Percentiles rank a stretch among this genome's conserved stretches.
Evolutionary conservation across 176 grass and related monocot species (phyloP).

Genomic region (Aegilops speltoides): DNA sequence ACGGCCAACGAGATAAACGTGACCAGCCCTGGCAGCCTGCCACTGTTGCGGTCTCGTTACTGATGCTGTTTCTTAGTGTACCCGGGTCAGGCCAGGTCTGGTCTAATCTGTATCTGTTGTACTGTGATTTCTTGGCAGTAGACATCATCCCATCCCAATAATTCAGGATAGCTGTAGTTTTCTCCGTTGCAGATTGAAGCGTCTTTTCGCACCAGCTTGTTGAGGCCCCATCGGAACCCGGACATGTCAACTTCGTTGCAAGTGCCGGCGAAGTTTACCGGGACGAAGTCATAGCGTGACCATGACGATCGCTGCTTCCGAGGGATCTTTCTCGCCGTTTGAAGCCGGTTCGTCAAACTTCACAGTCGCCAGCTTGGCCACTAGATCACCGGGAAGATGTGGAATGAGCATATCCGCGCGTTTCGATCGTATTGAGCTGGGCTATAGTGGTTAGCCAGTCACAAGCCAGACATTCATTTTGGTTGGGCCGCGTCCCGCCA

Average conservation of each 20-base stretch:
- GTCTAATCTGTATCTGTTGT: neutral
- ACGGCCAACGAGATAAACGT: slow-evolving; percentile 22
- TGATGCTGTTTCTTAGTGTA: neutral
- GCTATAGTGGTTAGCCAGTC: neutral
- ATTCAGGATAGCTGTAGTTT: neutral
- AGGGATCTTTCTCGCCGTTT: neutral
- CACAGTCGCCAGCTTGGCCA: neutral
- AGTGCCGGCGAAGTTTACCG: neutral
- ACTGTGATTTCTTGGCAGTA: neutral
- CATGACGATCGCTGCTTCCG: neutral
- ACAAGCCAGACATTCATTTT: neutral
- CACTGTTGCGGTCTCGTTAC: neutral
- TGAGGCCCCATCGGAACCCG: neutral
- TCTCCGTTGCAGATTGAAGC: neutral
- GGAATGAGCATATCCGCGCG: neutral
- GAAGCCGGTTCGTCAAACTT: neutral
- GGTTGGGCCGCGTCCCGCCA: neutral
- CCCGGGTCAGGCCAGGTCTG: neutral
- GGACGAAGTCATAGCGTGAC: neutral
- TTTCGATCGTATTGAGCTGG: neutral
- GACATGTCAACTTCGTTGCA: neutral
- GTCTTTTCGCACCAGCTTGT: neutral
- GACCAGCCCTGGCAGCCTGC: neutral
- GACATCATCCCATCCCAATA: neutral
- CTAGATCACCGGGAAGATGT: neutral